Evolutionary conservation across 169 alveolate species (phyloP).

Genomic region (Plasmodium inui): DNA sequence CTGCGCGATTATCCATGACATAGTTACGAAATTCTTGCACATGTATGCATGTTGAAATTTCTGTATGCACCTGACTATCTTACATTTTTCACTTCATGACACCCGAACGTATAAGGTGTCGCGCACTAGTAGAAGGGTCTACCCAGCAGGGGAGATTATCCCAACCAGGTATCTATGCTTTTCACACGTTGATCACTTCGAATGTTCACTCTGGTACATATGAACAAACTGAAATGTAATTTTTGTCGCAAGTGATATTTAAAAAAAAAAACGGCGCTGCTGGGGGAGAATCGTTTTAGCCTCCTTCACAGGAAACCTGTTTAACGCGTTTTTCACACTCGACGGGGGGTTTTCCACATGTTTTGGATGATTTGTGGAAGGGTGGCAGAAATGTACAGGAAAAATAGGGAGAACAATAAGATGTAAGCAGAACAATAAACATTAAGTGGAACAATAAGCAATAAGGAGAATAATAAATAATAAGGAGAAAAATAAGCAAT

Average conservation of each 20-base stretch:
- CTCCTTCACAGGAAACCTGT: background rate
- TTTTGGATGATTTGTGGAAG: background rate
- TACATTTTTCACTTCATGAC: background rate
- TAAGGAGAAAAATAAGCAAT: background rate
- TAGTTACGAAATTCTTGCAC: background rate
- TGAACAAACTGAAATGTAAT: background rate
- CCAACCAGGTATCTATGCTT: background rate
- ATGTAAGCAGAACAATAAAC: background rate
- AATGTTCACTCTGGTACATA: background rate
- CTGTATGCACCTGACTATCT: background rate
- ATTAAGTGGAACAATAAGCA: background rate
- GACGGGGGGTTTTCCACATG: background rate
- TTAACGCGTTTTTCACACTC: background rate
- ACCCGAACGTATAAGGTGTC: background rate
- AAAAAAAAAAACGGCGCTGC: background rate
- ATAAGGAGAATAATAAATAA: background rate
- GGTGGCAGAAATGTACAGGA: background rate
- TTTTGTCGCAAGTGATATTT: background rate
- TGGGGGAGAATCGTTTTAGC: background rate
- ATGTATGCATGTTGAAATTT: background rate
- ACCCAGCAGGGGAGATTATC: background rate
- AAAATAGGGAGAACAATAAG: background rate
- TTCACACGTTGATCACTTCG: background rate
- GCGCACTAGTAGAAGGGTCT: background rate
- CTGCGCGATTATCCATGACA: background rate